Percentiles rank a stretch among this genome's conserved stretches.
Conservation (phyloP, 2,329 filamentous ascomycete genomes). For the Ilyonectria destructans region DNA sequence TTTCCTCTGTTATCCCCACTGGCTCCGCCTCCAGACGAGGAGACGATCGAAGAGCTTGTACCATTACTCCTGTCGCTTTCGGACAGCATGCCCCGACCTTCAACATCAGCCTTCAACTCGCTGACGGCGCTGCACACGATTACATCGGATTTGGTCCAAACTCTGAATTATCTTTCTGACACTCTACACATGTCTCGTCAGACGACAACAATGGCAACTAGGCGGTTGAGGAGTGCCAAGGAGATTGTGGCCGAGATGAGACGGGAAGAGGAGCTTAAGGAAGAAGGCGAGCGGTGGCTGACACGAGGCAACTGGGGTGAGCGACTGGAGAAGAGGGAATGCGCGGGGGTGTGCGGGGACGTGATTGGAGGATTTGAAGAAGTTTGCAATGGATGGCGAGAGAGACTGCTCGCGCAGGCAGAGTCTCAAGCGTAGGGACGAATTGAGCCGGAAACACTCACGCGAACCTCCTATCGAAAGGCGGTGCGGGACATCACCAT, state of each 20-base stretch:
- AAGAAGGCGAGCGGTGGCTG: slow-evolving; percentile 88
- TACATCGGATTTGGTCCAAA: slow-evolving; percentile 82
- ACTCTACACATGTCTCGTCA: slow-evolving; percentile 95
- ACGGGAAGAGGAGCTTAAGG: slow-evolving; percentile 84
- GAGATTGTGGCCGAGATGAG: slow-evolving; percentile 90
- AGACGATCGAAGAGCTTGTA: slow-evolving; percentile 78
- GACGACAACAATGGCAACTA: slow-evolving; percentile 84
- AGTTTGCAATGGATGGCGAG: slow-evolving; percentile 88
- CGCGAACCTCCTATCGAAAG: slow-evolving; percentile 22
- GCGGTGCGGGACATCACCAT: slow-evolving; percentile 37
- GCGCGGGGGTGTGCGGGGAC: slow-evolving; percentile 86
- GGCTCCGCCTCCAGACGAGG: slow-evolving; percentile 73
- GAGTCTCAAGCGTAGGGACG: slow-evolving; percentile 60
- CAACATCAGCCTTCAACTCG: slow-evolving; percentile 75
- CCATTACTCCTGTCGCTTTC: slow-evolving; percentile 78
- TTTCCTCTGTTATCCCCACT: slow-evolving; percentile 81
- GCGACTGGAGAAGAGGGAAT: slow-evolving; percentile 83
- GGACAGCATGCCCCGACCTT: slow-evolving; percentile 77
- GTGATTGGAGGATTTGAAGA: slow-evolving; percentile 95
- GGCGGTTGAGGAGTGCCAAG: slow-evolving; percentile 85
- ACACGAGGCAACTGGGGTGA: slow-evolving; percentile 87
- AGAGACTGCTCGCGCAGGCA: slow-evolving; percentile 79
- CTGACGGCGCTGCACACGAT: slow-evolving; percentile 79
- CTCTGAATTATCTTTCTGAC: slow-evolving; percentile 89
- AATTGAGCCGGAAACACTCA: slow-evolving; percentile 7